A percentile compares a stretch with the other conserved stretches of the same genome.
Conservation (phyloP, 148 eudicot genomes). For the Chenopodium quinoa region DNA sequence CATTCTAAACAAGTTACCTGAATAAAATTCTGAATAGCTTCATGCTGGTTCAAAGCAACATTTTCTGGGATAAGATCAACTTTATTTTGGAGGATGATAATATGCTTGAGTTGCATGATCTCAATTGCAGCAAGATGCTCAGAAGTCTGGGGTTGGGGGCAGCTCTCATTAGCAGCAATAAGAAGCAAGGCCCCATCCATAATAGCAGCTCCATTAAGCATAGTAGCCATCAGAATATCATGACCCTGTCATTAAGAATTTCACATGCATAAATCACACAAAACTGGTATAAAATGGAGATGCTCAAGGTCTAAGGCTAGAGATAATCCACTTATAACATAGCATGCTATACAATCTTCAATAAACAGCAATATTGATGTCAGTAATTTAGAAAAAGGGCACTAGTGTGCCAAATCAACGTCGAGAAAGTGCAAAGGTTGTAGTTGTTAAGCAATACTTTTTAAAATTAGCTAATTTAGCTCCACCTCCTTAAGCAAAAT, state of each 20-base stretch:
- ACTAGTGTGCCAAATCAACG: background rate
- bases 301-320: background rate
- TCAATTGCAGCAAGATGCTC: slow-evolving; percentile 98
- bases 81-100: slow-evolving; percentile 93
- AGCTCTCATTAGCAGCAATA: slow-evolving; percentile 96
- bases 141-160: slow-evolving; percentile 97
- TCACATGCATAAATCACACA: background rate
- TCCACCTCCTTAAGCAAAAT: background rate
- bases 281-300: background rate
- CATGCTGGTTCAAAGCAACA: slow-evolving; percentile 94
- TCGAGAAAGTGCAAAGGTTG: background rate
- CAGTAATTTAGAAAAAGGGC: background rate
- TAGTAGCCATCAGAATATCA: slow-evolving; percentile 99
- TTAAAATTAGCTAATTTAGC: background rate
- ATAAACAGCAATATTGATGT: background rate
- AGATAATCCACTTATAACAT: background rate
- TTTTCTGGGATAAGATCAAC: slow-evolving; percentile 96
- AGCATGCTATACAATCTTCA: background rate
- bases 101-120: slow-evolving; percentile 94
- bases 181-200: slow-evolving; percentile 99
- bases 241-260: slow-evolving; percentile 64
- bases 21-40: slow-evolving; percentile 84
- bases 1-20: slow-evolving; percentile 45
- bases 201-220: slow-evolving; percentile 99
- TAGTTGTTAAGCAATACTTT: background rate